Conservation (phyloP, 2,329 filamentous ascomycete genomes). For the Paraphoma sp. region DNA sequence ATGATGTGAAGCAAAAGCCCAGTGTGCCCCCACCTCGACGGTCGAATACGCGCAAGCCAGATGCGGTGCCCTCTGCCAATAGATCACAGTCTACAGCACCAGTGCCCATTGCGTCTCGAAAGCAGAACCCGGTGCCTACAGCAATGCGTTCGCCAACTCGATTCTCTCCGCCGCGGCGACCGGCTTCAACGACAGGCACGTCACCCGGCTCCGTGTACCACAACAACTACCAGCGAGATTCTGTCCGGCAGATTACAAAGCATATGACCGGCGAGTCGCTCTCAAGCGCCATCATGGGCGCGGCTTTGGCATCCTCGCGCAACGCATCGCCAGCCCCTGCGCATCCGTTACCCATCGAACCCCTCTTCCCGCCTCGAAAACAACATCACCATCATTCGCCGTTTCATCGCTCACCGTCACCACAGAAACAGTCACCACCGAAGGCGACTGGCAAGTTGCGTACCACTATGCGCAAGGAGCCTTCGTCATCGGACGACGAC, state of each 20-base stretch:
- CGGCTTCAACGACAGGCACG: constrained; percentile 26
- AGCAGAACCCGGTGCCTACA: constrained; percentile 38
- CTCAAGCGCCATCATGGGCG: constrained; percentile 76
- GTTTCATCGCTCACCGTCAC: constrained; percentile 50
- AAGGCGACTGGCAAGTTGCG: constrained; percentile 62
- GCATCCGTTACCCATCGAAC: constrained; percentile 35
- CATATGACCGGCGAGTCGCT: constrained; percentile 69
- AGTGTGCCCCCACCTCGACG: constrained; percentile 46
- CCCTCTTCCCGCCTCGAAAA: constrained; percentile 51
- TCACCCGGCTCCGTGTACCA: constrained; percentile 42
- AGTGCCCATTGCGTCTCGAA: constrained; percentile 39
- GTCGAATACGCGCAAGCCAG: constrained; percentile 23
- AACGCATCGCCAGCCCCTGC: constrained; percentile 48
- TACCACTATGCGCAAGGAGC: constrained; percentile 68
- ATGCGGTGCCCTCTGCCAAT: constrained; percentile 7
- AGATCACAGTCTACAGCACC: constrained; percentile 23
- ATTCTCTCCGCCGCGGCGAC: constrained; percentile 26
- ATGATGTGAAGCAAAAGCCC: constrained; percentile 38
- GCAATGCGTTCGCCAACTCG: constrained; percentile 28
- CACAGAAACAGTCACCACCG: constrained; percentile 40
- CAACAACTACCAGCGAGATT: constrained; percentile 49
- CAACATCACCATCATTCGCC: constrained; percentile 43
- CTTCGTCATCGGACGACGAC: constrained; percentile 52
- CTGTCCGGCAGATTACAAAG: constrained; percentile 48
- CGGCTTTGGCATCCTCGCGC: constrained; percentile 72